Evolutionary conservation across 768 basidiomycete species (phyloP).

Genomic region (Tubosaeta sp.): DNA sequence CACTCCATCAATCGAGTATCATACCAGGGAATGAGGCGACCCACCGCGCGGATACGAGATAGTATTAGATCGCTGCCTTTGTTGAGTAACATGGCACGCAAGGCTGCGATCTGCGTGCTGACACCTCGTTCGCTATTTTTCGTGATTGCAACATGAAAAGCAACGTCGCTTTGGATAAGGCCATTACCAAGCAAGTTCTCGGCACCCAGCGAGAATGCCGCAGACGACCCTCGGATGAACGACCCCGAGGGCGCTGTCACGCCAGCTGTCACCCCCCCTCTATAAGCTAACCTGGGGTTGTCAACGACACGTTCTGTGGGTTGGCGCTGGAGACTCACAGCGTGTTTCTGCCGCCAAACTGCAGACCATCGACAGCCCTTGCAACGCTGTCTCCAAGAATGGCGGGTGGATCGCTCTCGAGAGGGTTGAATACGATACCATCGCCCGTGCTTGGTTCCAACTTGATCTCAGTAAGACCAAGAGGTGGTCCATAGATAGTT

Average conservation of each 20-base stretch:
- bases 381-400: slow-evolving; percentile 7
- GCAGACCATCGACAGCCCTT: slow-evolving; percentile 42
- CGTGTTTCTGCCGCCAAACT: slow-evolving; percentile 12
- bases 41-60: slow-evolving; percentile 14
- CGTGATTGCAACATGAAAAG: slow-evolving; percentile 59
- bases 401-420: slow-evolving; percentile 39
- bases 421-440: slow-evolving; percentile 56
- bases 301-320: neutral
- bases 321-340: slow-evolving; percentile 2
- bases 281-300: slow-evolving; percentile 53
- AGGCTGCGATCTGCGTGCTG: slow-evolving; percentile 60
- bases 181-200: slow-evolving; percentile 8
- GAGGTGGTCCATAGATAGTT: slow-evolving; percentile 63
- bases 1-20: neutral
- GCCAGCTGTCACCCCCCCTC: slow-evolving; percentile 61
- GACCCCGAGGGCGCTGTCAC: slow-evolving; percentile 48
- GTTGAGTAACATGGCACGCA: slow-evolving; percentile 58
- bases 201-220: slow-evolving; percentile 56
- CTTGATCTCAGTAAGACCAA: slow-evolving; percentile 69
- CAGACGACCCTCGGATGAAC: slow-evolving; percentile 58
- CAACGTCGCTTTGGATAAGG: slow-evolving; percentile 45
- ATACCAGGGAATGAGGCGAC: neutral
- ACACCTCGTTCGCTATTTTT: slow-evolving; percentile 44
- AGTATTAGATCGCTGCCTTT: slow-evolving; percentile 42
- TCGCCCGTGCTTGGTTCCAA: slow-evolving; percentile 68